These are phyloP conservation scores for Sclerotinia sclerotiorum DNA, from an alignment of 2,329 filamentous ascomycete genomes.

Conservation along the genomic window DNA sequence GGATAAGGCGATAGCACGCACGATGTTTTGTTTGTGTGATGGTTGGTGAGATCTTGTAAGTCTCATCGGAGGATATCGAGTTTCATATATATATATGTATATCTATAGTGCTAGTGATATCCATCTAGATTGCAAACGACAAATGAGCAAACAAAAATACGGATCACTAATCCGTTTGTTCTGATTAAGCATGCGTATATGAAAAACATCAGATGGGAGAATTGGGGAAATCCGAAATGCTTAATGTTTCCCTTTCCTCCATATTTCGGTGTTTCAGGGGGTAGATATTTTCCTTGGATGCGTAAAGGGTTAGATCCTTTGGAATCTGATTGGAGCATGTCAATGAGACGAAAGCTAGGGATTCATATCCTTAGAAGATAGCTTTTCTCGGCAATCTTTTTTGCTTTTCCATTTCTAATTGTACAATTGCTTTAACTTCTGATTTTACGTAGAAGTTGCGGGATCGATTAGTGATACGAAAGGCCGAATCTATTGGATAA, in stretches of 20 bases:
- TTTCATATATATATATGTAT: conserved; percentile 4
- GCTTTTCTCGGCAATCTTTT: background rate
- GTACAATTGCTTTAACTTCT: background rate
- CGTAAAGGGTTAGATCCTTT: background rate
- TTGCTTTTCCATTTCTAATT: background rate
- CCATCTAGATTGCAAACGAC: background rate
- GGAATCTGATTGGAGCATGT: background rate
- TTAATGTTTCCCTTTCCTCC: conserved; percentile 4
- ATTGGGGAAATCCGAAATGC: conserved; percentile 2
- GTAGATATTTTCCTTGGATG: conserved; percentile 1
- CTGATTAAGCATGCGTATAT: background rate
- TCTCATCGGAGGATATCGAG: conserved; percentile 13
- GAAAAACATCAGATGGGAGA: background rate
- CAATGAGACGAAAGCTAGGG: background rate
- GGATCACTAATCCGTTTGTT: background rate
- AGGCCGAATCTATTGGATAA: too few species aligned
- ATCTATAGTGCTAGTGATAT: too few species aligned
- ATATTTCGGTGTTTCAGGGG: background rate
- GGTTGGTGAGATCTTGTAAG: conserved; percentile 9
- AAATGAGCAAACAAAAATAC: background rate
- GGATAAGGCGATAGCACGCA: background rate
- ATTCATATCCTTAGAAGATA: background rate
- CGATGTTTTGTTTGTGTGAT: conserved; percentile 5
- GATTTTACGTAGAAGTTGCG: background rate
- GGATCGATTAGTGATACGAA: background rate